Conservation (phyloP, 2,329 filamentous ascomycete species). For the Cyclaneusma minus region DNA sequence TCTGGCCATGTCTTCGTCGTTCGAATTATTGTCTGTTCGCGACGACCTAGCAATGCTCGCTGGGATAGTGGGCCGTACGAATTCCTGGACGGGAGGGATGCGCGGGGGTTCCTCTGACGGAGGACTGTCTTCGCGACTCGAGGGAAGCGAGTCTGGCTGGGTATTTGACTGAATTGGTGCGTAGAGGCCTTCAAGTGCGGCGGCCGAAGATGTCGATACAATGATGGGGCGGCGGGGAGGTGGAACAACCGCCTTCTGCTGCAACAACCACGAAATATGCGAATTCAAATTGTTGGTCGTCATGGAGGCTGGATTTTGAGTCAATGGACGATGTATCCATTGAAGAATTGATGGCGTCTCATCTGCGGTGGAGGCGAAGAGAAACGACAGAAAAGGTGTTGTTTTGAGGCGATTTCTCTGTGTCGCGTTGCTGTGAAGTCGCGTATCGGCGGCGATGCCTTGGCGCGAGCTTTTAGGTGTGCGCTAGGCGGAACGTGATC, state of each 20-base stretch:
- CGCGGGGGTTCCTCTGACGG: too few species aligned
- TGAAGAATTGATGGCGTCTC: too few species aligned
- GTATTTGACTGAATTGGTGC: not conserved
- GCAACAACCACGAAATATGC: slow-evolving; percentile 19
- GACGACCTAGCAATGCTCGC: slow-evolving; percentile 7
- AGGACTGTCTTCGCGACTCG: slow-evolving; percentile 5
- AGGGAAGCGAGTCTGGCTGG: slow-evolving; percentile 6
- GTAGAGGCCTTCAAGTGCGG: not conserved
- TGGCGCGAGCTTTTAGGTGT: too few species aligned
- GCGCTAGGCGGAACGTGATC: too few species aligned
- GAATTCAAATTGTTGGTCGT: slow-evolving; percentile 19
- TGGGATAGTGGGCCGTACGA: slow-evolving; percentile 10
- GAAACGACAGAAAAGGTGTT: too few species aligned
- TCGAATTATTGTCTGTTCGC: slow-evolving; percentile 5
- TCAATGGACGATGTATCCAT: too few species aligned
- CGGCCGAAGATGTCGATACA: not conserved
- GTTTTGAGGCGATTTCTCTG: too few species aligned
- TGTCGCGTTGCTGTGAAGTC: too few species aligned
- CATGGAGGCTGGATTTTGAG: slow-evolving; percentile 19
- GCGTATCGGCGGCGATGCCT: too few species aligned
- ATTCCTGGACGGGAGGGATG: slow-evolving; percentile 12
- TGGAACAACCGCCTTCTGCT: slow-evolving; percentile 10
- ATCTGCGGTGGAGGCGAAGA: too few species aligned
- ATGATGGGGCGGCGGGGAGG: not conserved
- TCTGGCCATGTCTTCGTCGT: slow-evolving; percentile 15